These are phyloP conservation scores for Penicillium digitatum DNA, from an alignment of 2,329 filamentous ascomycete genomes.

Conservation along the genomic window DNA sequence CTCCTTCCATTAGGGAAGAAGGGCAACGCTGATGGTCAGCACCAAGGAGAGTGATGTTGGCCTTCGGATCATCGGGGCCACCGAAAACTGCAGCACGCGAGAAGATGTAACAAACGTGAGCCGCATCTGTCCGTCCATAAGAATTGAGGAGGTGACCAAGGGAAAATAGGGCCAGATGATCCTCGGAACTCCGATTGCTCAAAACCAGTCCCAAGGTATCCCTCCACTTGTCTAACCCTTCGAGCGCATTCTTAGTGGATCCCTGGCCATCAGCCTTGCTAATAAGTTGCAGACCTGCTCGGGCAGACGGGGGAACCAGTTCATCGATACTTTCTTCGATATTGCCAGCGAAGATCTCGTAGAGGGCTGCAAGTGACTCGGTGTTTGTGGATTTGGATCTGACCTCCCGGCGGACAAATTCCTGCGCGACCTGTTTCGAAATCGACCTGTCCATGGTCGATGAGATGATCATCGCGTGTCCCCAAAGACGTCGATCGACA, in stretches of 20 bases:
- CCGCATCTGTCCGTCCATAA: constrained; percentile 85
- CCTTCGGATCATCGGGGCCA: constrained; percentile 74
- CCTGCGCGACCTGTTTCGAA: constrained; percentile 90
- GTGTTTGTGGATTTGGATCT: constrained; percentile 75
- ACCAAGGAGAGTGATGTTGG: constrained; percentile 78
- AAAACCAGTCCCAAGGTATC: constrained; percentile 83
- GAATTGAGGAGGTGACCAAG: constrained; percentile 77
- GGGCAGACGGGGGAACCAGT: constrained; percentile 85
- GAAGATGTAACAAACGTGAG: constrained; percentile 91
- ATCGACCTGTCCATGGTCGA: constrained; percentile 68
- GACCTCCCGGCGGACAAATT: constrained; percentile 93
- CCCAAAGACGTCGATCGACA: constrained; percentile 91
- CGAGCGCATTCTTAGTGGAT: constrained; percentile 66
- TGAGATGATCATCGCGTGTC: constrained; percentile 89
- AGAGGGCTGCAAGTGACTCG: constrained; percentile 83
- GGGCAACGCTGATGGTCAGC: constrained; percentile 71
- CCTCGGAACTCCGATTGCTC: constrained; percentile 79
- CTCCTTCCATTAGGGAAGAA: constrained; percentile 70
- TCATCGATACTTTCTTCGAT: constrained; percentile 93
- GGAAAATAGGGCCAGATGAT: constrained; percentile 70
- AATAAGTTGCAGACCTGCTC: constrained; percentile 87
- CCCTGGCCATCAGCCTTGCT: constrained; percentile 63
- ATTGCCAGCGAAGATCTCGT: constrained; percentile 91
- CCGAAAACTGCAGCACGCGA: constrained; percentile 70
- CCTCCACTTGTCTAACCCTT: constrained; percentile 88